These are phyloP conservation scores for Dryas integrifolia DNA, from an alignment of 331 rosid genomes.

Conservation along the genomic window DNA sequence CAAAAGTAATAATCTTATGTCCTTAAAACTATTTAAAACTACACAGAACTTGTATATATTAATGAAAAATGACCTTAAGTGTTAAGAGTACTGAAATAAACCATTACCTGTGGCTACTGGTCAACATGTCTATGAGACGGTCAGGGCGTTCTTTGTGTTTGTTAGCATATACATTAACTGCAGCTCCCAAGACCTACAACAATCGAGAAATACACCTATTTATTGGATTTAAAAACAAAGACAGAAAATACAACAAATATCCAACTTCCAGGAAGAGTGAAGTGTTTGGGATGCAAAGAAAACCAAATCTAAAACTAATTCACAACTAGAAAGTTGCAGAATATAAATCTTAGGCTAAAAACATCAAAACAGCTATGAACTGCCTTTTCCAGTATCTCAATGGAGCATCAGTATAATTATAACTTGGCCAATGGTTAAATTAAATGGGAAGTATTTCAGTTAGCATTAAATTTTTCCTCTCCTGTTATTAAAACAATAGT, in stretches of 20 bases:
- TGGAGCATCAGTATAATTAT: not conserved
- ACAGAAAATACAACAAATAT: not conserved
- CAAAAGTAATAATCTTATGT: no score
- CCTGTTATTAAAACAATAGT: not conserved
- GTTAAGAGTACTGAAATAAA: not conserved
- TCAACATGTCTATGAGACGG: constrained; percentile 96
- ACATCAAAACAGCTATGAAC: not conserved
- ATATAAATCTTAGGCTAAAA: not conserved
- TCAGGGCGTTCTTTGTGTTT: constrained; percentile 98
- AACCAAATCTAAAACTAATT: not conserved
- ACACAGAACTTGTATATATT: no score
- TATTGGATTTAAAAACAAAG: not conserved
- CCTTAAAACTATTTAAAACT: no score
- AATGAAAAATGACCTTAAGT: no score
- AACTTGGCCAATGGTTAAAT: not conserved
- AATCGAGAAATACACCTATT: constrained; percentile 8
- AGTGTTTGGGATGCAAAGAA: not conserved
- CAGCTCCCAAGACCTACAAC: constrained; percentile 90
- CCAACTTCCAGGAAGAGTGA: not conserved
- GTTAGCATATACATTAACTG: constrained; percentile 94
- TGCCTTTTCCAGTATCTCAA: not conserved
- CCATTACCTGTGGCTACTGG: constrained; percentile 89
- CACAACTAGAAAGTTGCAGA: not conserved
- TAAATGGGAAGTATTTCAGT: not conserved
- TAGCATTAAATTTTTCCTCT: not conserved